phyloP scores from a whole-genome alignment of 2,329 filamentous ascomycete genomes.

The Botrytis squamosa region DNA sequence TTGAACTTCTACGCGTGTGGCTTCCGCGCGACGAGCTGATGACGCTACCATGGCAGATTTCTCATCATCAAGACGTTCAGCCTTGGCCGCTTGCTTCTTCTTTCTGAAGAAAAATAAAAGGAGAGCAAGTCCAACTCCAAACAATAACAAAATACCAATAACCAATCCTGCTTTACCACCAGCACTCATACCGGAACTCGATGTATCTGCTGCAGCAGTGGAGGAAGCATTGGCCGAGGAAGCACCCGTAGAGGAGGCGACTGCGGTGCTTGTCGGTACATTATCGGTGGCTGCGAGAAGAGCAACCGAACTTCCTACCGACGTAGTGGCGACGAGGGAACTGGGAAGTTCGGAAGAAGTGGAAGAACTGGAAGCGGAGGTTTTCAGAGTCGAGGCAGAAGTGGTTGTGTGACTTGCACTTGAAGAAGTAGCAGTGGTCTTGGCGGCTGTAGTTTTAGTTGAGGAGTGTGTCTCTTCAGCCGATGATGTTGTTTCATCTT shows the following conservation, averaged over 20 bases:
- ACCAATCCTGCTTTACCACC: slow-evolving; percentile 72
- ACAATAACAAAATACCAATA: slow-evolving; percentile 71
- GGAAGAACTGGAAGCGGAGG: slow-evolving; percentile 8
- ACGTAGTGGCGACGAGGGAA: slow-evolving; percentile 27
- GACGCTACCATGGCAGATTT: slow-evolving; percentile 44
- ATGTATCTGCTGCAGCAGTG: slow-evolving; percentile 19
- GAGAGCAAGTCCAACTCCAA: slow-evolving; percentile 65
- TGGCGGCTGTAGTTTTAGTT: neutral
- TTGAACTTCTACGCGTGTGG: slow-evolving; percentile 30
- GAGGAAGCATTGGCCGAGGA: slow-evolving; percentile 20
- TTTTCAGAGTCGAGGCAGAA: slow-evolving; percentile 12
- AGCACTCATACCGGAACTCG: slow-evolving; percentile 41
- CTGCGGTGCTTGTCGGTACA: neutral
- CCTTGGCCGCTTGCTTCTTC: slow-evolving; percentile 65
- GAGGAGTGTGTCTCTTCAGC: slow-evolving; percentile 4
- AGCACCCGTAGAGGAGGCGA: slow-evolving; percentile 16
- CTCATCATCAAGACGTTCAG: slow-evolving; percentile 59
- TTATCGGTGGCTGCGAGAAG: slow-evolving; percentile 22
- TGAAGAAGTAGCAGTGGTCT: neutral
- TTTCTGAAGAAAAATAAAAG: slow-evolving; percentile 69
- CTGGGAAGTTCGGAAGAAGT: slow-evolving; percentile 22
- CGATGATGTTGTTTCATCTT: slow-evolving; percentile 19
- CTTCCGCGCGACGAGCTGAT: slow-evolving; percentile 30
- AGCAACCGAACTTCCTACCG: slow-evolving; percentile 23
- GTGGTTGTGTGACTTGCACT: slow-evolving; percentile 7